Evolutionary conservation across 2,329 filamentous ascomycete genomes (phyloP), one percentile per base, ranked within the genome.

Genomic region (Cordyceps cateniannulata): DNA sequence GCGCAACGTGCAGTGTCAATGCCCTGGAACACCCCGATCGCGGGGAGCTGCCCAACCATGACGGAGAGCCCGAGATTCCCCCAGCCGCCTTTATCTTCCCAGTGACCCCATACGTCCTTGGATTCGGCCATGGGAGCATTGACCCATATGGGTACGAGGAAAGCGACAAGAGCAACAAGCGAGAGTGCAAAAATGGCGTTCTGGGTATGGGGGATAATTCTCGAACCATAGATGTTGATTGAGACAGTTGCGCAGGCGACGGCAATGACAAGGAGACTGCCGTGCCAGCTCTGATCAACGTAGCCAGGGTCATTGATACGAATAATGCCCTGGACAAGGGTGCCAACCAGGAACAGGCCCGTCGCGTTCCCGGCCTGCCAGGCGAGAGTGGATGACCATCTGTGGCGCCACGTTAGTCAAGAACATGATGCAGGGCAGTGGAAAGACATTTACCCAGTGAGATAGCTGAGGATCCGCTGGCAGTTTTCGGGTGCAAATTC

Each of bases 361-460:
- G 50, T 20, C 24, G 61, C 61, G 18, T 64, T 64, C 16, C 64
- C 64, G 4, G 63, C 62, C 29, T 65, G 62, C 64, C 63, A 63
- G 16, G 64, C 64, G 18, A 65, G 48, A 24, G 63, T 63, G 9
- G 63, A 65, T 5, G 56, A 59, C 64, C 64, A 65, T 40, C 62
- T 65, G 29, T 14, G 8, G 35, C 8, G 51, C 14, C 16, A 27
- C 3, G 32, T 50, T 10, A 61, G 29, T 56, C n/a, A 27, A 18
- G 3, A 25, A 25, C 8, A 4, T 3, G n/a, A 24, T 9, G 20
- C 8, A 14, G 24, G 14, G 27, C 22, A 14, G 24, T 8, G 44
- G 16, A 12, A 10, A 3, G 35, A 32, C n/a, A 42, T 52, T 12
- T 45, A 61, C 59, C 59, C 59, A 24, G 51, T 52, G 12, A 61